Percentiles rank a stretch among this genome's conserved stretches.
These are phyloP conservation scores for Diddensiella transvaalensis DNA, from an alignment of 805 yeast species.

Conservation along the genomic window DNA sequence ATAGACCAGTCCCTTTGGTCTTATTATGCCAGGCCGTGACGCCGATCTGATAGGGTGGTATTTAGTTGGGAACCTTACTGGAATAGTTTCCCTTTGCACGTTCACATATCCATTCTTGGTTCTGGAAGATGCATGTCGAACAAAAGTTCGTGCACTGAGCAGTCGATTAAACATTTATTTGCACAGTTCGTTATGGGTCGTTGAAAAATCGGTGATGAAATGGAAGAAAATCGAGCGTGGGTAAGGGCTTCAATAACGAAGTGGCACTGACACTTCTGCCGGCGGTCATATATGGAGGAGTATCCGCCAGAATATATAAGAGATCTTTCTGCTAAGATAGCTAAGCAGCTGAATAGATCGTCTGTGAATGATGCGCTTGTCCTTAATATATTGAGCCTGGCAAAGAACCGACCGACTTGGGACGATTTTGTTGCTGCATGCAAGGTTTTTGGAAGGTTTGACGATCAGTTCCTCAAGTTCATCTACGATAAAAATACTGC, in stretches of 20 bases:
- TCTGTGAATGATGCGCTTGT: slow-evolving; percentile 22
- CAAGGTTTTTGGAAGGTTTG: slow-evolving; percentile 27
- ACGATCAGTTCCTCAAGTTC: slow-evolving; percentile 17
- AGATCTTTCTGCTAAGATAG: slow-evolving; percentile 18
- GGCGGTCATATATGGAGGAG: too few species aligned
- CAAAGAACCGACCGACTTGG: slow-evolving; percentile 11
- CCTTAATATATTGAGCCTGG: slow-evolving; percentile 20
- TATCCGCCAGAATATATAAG: slow-evolving; percentile 11
- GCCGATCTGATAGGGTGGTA: slow-evolving; percentile 64
- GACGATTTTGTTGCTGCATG: slow-evolving; percentile 24
- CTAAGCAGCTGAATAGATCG: slow-evolving; percentile 23
- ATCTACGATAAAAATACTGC: slow-evolving; percentile 15
- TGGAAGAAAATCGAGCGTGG: too few species aligned
- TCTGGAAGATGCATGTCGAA: slow-evolving; percentile 11
- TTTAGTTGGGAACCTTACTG: slow-evolving; percentile 46
- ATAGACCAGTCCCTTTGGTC: slow-evolving; percentile 57
- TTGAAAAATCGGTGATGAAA: neutral
- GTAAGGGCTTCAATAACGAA: too few species aligned
- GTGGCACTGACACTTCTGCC: too few species aligned
- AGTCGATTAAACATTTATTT: neutral
- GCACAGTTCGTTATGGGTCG: too few species aligned
- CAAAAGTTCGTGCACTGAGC: neutral
- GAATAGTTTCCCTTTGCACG: neutral
- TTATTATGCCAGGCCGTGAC: slow-evolving; percentile 54
- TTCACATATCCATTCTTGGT: neutral